A percentile compares a stretch with the other conserved stretches of the same genome.
Evolutionary conservation across 2,329 filamentous ascomycete species (phyloP).

Genomic region (Colletotrichum sp.): DNA sequence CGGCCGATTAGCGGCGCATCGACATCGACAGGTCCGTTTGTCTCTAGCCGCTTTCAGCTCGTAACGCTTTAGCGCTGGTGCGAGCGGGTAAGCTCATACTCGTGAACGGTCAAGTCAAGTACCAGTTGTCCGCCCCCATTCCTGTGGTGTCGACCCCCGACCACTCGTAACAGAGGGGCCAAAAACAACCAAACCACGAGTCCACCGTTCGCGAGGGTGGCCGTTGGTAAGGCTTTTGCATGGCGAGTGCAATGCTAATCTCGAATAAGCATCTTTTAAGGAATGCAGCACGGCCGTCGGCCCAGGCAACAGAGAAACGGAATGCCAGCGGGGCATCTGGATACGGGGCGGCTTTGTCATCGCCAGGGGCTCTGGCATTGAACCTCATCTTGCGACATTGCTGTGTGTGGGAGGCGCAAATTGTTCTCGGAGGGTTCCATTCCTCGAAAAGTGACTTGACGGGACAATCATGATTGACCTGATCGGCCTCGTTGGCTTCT

Average conservation of each 20-base stretch:
- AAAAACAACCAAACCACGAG: background rate
- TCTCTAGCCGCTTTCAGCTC: background rate
- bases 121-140: background rate
- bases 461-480: background rate
- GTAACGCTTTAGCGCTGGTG: background rate
- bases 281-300: background rate
- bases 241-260: conserved; percentile 10
- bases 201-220: background rate
- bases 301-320: background rate
- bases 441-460: background rate
- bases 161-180: background rate
- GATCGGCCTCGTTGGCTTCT: background rate
- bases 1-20: background rate
- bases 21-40: background rate
- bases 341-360: background rate
- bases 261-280: background rate
- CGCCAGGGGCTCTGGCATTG: background rate
- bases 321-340: background rate
- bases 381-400: background rate
- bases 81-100: background rate
- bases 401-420: background rate
- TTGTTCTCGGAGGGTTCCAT: background rate
- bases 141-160: background rate
- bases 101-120: background rate
- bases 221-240: background rate